phyloP scores from a whole-genome alignment of 306 rosid species.

The Cotoneaster glaucophyllus region DNA sequence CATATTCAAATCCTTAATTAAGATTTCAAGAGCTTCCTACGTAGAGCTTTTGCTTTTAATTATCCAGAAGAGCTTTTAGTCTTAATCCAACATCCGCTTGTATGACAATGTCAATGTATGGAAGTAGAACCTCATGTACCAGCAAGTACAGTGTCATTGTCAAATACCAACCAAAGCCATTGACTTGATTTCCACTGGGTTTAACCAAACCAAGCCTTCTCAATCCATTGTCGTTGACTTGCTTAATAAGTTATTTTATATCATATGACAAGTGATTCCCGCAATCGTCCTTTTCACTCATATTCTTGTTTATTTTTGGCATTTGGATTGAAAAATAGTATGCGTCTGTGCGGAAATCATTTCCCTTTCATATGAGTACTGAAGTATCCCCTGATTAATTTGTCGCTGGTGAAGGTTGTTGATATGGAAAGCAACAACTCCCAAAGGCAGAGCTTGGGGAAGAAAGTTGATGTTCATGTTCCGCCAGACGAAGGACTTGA shows the following conservation, averaged over 20 bases:
- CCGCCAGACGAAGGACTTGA: neutral
- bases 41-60: too few species aligned
- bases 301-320: neutral
- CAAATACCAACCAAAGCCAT: conserved; percentile 1
- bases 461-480: neutral
- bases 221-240: neutral
- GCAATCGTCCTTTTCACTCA: neutral
- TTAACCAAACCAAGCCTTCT: neutral
- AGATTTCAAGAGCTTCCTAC: neutral
- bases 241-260: neutral
- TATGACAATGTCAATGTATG: neutral
- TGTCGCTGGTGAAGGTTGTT: neutral
- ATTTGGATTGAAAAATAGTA: too few species aligned
- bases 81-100: too few species aligned
- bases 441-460: neutral
- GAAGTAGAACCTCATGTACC: neutral
- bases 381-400: neutral
- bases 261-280: neutral
- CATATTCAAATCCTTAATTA: too few species aligned
- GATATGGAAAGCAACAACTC: too few species aligned
- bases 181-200: neutral
- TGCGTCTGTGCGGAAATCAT: too few species aligned
- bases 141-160: neutral
- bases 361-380: too few species aligned
- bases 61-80: too few species aligned